Evolutionary conservation across 345 rosid species (phyloP).

Genomic region (Jatropha curcas): DNA sequence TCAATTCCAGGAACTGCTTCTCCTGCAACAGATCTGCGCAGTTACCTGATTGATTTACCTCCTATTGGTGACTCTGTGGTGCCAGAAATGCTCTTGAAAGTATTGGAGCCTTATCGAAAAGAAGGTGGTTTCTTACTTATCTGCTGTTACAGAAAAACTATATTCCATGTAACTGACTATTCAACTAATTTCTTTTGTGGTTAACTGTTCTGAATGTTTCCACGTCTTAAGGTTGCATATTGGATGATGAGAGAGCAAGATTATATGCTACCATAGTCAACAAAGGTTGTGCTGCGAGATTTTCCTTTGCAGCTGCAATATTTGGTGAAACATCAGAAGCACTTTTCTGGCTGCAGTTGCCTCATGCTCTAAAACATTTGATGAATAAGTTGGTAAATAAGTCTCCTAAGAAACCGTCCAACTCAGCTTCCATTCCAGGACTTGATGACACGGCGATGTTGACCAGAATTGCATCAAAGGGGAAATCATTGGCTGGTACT

Average conservation of each 20-base stretch:
- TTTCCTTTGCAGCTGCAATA: conserved; percentile 95
- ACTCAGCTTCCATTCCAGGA: conserved; percentile 34
- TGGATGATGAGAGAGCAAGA: conserved; percentile 87
- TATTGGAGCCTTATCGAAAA: conserved; percentile 82
- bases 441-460: conserved; percentile 49
- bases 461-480: conserved; percentile 60
- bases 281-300: conserved; percentile 80
- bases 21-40: conserved; percentile 73
- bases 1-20: conserved; percentile 68
- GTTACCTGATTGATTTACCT: conserved; percentile 83
- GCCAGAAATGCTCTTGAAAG: conserved; percentile 96
- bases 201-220: conserved; percentile 25
- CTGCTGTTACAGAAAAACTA: conserved; percentile 3
- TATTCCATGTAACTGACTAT: conserved; percentile 15
- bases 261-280: conserved; percentile 76
- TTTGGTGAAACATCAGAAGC: conserved; percentile 92
- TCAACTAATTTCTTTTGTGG: conserved; percentile 12
- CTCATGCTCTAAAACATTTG: conserved; percentile 79
- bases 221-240: conserved; percentile 63
- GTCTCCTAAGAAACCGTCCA: conserved; percentile 48
- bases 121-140: conserved; percentile 50
- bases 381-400: conserved; percentile 58
- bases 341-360: conserved; percentile 94
- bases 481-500: conserved; percentile 43
- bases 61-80: conserved; percentile 83